Evolutionary conservation across 148 eudicot species (phyloP), one percentile per base, ranked within the genome.

Genomic region (Arbutus unedo): DNA sequence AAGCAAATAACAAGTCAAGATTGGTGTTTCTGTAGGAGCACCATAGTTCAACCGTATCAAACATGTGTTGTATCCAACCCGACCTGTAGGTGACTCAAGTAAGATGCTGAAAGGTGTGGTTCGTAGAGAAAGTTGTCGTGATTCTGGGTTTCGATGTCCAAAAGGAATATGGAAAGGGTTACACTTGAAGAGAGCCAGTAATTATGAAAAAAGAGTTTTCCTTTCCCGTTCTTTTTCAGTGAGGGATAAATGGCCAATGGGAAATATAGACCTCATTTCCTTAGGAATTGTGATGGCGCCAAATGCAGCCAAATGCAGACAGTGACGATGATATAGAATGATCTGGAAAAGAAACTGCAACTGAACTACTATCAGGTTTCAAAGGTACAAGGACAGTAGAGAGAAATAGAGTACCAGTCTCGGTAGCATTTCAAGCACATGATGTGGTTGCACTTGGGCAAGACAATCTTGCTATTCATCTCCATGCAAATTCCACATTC

Each of bases 401-500:
- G 53, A 56, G 74, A 59, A 23, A 83, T 48, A 75, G 59, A 38
- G 56, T 93, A 96, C 98, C 98, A 94, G 78, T 93, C 94, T 76
- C 92, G 91, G 82, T 96, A 96, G 91, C 98, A 96, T 86, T 91
- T 94, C 84, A 90, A 88, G 91, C 98, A 96, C 97, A 96, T 91
- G 78, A 92, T 91, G 64, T 96, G 98, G 80, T 91, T 91, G 87
- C 98, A 96, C 76, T 91, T 93, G 73, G 98, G 98, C 77, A 96
- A 86, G 79, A 96, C 92, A 79, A 96, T 92, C 89, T 93, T 96
- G 78, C 89, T 90, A 82, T 92, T 92, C 83, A 84, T 89, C 90
- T 93, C 98, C 98, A 96, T 93, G 88, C 98, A 96, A 81, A 96
- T 96, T 47, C 98, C 98, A 89, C 99, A 96, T 80, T 96, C 99